Percentiles rank a stretch among this genome's conserved stretches.
phyloP scores from a whole-genome alignment of 495 filamentous ascomycete species.

The Mytilinidion resinicola region DNA sequence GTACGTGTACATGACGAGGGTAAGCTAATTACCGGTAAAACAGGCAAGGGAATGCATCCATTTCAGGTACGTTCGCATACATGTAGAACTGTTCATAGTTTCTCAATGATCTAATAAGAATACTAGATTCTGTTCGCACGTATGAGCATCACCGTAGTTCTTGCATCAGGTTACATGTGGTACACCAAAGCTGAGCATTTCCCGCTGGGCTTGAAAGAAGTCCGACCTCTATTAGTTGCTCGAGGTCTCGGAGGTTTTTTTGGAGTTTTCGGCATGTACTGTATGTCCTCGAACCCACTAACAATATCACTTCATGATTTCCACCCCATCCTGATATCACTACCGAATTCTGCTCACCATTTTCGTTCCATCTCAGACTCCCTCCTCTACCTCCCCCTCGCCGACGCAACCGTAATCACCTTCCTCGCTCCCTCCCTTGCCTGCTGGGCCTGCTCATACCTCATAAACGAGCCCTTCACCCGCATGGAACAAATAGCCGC shows the following conservation, averaged over 20 bases:
- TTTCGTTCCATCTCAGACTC: constrained; percentile 52
- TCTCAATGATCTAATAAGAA: too few species aligned
- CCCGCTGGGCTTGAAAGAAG: constrained; percentile 60
- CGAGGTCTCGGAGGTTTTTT: constrained; percentile 76
- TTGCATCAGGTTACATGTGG: constrained; percentile 71
- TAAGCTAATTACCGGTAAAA: not conserved
- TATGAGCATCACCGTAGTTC: constrained; percentile 68
- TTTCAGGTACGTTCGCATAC: constrained; percentile 55
- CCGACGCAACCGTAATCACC: constrained; percentile 88
- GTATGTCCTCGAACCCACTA: constrained; percentile 35
- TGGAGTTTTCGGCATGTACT: constrained; percentile 75
- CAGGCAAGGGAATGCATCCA: constrained; percentile 64
- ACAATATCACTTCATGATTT: not conserved
- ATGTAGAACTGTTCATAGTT: too few species aligned
- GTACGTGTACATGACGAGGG: not conserved
- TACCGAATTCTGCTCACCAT: not conserved
- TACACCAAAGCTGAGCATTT: constrained; percentile 57
- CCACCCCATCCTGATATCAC: not conserved
- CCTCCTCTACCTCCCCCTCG: constrained; percentile 77
- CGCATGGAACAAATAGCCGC: constrained; percentile 69
- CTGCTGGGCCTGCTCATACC: constrained; percentile 74
- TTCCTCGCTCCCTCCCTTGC: constrained; percentile 78
- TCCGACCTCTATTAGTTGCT: constrained; percentile 59
- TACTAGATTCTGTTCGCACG: constrained; percentile 69
- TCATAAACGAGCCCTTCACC: constrained; percentile 74